A percentile compares a stretch with the other conserved stretches of the same genome.
Conservation (phyloP, 768 basidiomycete genomes). For the Mycena pura region DNA sequence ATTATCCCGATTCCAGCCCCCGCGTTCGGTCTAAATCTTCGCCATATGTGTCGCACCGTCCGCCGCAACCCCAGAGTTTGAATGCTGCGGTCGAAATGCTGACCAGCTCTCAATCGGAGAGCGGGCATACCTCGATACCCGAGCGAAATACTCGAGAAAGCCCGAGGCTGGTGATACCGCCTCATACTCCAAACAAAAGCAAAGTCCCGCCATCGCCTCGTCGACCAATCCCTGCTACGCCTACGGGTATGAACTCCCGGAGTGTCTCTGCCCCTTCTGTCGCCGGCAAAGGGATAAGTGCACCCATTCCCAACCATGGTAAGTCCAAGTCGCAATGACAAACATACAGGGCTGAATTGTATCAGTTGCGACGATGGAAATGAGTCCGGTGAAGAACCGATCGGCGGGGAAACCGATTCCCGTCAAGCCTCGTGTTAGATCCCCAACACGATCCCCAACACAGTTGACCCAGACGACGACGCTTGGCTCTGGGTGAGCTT, state of each 20-base stretch:
- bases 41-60: slow-evolving; percentile 58
- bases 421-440: slow-evolving; percentile 48
- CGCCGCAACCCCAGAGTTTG: slow-evolving; percentile 72
- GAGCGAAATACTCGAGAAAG: slow-evolving; percentile 24
- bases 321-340: slow-evolving; percentile 30
- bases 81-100: slow-evolving; percentile 76
- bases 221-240: slow-evolving; percentile 49
- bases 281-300: slow-evolving; percentile 71
- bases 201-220: slow-evolving; percentile 50
- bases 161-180: slow-evolving; percentile 34
- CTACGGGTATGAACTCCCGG: slow-evolving; percentile 42
- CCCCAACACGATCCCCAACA: slow-evolving; percentile 32
- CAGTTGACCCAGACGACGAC: slow-evolving; percentile 46
- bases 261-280: slow-evolving; percentile 50
- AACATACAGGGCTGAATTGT: slow-evolving; percentile 19
- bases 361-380: slow-evolving; percentile 69
- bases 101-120: slow-evolving; percentile 51
- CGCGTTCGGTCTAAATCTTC: slow-evolving; percentile 61
- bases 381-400: slow-evolving; percentile 79
- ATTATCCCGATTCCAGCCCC: slow-evolving; percentile 46
- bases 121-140: slow-evolving; percentile 37
- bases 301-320: slow-evolving; percentile 76
- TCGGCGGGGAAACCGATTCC: slow-evolving; percentile 67
- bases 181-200: slow-evolving; percentile 35
- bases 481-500: slow-evolving; percentile 69